Evolutionary conservation across 441 rosid species (phyloP).

Genomic region (Pelargonium australe): DNA sequence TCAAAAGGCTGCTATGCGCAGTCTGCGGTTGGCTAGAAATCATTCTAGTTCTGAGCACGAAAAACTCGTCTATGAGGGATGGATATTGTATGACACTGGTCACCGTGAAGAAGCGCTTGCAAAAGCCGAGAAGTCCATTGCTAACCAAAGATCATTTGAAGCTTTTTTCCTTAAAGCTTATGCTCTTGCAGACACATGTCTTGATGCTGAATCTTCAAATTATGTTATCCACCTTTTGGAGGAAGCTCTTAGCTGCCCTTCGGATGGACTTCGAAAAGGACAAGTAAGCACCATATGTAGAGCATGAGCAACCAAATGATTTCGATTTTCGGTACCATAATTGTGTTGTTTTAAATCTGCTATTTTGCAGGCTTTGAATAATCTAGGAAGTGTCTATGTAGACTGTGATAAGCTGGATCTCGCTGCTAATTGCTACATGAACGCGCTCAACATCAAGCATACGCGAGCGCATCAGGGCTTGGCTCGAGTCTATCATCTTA

Average conservation of each 20-base stretch:
- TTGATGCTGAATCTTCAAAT: conserved; percentile 57
- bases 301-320: background rate
- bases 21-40: conserved; percentile 81
- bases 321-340: too few species aligned
- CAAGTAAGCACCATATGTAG: conserved; percentile 46
- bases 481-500: conserved; percentile 81
- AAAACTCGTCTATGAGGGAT: conserved; percentile 95
- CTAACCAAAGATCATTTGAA: conserved; percentile 89
- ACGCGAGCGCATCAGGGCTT: conserved; percentile 96
- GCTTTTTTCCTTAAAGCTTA: conserved; percentile 97
- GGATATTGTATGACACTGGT: conserved; percentile 91
- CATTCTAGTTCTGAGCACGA: conserved; percentile 72
- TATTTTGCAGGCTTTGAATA: conserved; percentile 72
- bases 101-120: conserved; percentile 90
- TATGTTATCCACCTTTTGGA: conserved; percentile 76
- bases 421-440: conserved; percentile 82
- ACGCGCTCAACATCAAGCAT: conserved; percentile 86
- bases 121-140: conserved; percentile 80
- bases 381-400: conserved; percentile 77
- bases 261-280: conserved; percentile 97
- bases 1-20: conserved; percentile 92
- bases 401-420: conserved; percentile 86
- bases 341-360: background rate
- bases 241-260: conserved; percentile 94
- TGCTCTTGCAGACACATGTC: conserved; percentile 67